These are phyloP conservation scores for Scenedesmus sp. DNA, from an alignment of 163 green algal genomes.

Conservation along the genomic window DNA sequence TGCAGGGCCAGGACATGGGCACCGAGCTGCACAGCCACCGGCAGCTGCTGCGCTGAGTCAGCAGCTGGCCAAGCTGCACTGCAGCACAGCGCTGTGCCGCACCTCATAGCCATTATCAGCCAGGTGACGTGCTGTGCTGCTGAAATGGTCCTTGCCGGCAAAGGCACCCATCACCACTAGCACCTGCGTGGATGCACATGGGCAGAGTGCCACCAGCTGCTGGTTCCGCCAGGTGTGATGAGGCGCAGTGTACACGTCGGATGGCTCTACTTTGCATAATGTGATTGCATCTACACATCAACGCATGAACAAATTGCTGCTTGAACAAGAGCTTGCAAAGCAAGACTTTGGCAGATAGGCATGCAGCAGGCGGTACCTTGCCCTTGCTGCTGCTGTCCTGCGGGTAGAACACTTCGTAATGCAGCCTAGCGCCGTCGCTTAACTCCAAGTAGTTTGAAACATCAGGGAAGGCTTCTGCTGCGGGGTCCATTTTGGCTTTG, in stretches of 20 bases:
- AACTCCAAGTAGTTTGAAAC: not conserved
- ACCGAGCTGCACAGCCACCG: not conserved
- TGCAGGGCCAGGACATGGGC: not conserved
- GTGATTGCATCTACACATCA: no score
- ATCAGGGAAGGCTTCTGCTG: not conserved
- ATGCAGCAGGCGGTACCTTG: not conserved
- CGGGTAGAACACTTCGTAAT: slow-evolving; percentile 20
- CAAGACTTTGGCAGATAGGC: not conserved
- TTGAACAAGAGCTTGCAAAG: not conserved
- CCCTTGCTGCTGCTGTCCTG: not conserved
- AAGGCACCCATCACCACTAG: slow-evolving; percentile 56
- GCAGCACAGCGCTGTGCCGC: not conserved
- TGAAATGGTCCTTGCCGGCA: slow-evolving; percentile 23
- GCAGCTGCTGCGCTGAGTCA: not conserved
- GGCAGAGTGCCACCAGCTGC: not conserved
- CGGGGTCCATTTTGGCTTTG: slow-evolving; percentile 24
- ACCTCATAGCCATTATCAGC: slow-evolving; percentile 40
- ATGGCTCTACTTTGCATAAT: no score
- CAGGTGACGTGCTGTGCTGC: not conserved
- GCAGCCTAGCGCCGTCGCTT: not conserved
- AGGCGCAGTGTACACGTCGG: no score
- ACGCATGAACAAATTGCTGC: no score
- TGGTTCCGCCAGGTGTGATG: no score
- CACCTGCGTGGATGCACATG: not conserved
- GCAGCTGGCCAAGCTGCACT: not conserved